Conservation (phyloP, 805 yeast genomes). For the Metschnikowia lunata region DNA sequence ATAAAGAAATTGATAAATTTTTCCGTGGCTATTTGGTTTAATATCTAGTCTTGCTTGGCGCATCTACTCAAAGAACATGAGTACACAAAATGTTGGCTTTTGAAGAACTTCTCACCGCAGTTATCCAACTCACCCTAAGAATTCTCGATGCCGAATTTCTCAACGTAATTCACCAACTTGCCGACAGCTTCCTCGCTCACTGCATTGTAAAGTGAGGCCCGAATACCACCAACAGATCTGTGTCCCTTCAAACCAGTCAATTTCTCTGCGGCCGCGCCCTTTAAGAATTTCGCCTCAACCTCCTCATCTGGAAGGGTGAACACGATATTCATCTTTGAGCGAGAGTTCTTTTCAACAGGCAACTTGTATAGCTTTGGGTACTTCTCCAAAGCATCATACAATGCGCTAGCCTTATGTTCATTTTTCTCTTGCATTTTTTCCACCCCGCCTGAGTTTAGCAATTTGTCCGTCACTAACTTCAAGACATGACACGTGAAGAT, state of each 20-base stretch:
- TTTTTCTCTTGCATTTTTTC: slow-evolving; percentile 54
- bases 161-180: slow-evolving; percentile 51
- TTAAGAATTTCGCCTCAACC: slow-evolving; percentile 64
- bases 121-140: background rate
- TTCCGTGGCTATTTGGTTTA: too few species aligned
- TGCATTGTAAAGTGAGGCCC: slow-evolving; percentile 91
- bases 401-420: slow-evolving; percentile 52
- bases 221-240: slow-evolving; percentile 94
- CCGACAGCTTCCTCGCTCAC: slow-evolving; percentile 60
- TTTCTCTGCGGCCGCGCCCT: slow-evolving; percentile 54
- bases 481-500: slow-evolving; percentile 86
- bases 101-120: too few species aligned
- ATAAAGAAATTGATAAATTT: too few species aligned
- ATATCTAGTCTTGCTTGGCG: too few species aligned
- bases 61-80: too few species aligned
- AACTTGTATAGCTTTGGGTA: slow-evolving; percentile 61
- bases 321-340: slow-evolving; percentile 92
- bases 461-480: slow-evolving; percentile 65
- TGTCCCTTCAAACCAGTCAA: slow-evolving; percentile 90
- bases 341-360: slow-evolving; percentile 57
- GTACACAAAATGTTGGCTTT: too few species aligned
- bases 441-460: slow-evolving; percentile 71
- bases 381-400: slow-evolving; percentile 64
- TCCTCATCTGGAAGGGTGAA: slow-evolving; percentile 68
- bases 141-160: slow-evolving; percentile 50